A percentile compares a stretch with the other conserved stretches of the same genome.
phyloP scores from a whole-genome alignment of 331 rosid species.

The Spiraea crenata region DNA sequence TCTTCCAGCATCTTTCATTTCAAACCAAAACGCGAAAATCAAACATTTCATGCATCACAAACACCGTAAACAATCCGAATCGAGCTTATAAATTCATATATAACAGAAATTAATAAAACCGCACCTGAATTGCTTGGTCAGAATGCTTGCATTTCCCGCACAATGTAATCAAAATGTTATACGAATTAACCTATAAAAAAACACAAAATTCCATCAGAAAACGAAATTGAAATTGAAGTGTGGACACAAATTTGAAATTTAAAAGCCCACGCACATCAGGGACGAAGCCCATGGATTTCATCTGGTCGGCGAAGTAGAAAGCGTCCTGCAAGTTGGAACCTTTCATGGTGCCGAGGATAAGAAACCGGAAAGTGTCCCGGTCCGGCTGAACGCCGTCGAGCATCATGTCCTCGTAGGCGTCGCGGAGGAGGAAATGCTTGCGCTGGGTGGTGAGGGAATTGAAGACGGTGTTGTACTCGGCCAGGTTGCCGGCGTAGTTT shows the following conservation, averaged over 20 bases:
- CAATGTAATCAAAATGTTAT: slow-evolving; percentile 68
- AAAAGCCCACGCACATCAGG: slow-evolving; percentile 65
- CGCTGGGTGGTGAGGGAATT: slow-evolving; percentile 58
- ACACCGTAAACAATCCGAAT: not conserved
- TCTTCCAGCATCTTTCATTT: slow-evolving; percentile 74
- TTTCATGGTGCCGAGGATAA: slow-evolving; percentile 71
- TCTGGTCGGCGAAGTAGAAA: slow-evolving; percentile 72
- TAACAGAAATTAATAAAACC: not conserved
- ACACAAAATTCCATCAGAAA: not conserved
- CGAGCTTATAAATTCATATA: not conserved
- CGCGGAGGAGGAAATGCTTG: slow-evolving; percentile 69
- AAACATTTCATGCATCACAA: slow-evolving; percentile 6
- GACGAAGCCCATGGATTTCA: slow-evolving; percentile 76
- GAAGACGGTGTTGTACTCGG: slow-evolving; percentile 82
- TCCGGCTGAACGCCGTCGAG: slow-evolving; percentile 91
- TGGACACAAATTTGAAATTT: not conserved
- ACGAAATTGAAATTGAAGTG: not conserved
- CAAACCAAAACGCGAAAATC: slow-evolving; percentile 7
- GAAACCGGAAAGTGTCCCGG: slow-evolving; percentile 69
- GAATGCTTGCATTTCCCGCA: slow-evolving; percentile 86
- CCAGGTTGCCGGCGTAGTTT: slow-evolving; percentile 73
- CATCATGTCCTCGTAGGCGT: slow-evolving; percentile 82
- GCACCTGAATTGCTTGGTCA: slow-evolving; percentile 79
- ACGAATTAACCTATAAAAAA: slow-evolving; percentile 58
- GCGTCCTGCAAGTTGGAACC: slow-evolving; percentile 75